Percentiles rank a stretch among this genome's conserved stretches.
Conservation (phyloP, 2,329 filamentous ascomycete species). For the Teratosphaeriaceae sp. region DNA sequence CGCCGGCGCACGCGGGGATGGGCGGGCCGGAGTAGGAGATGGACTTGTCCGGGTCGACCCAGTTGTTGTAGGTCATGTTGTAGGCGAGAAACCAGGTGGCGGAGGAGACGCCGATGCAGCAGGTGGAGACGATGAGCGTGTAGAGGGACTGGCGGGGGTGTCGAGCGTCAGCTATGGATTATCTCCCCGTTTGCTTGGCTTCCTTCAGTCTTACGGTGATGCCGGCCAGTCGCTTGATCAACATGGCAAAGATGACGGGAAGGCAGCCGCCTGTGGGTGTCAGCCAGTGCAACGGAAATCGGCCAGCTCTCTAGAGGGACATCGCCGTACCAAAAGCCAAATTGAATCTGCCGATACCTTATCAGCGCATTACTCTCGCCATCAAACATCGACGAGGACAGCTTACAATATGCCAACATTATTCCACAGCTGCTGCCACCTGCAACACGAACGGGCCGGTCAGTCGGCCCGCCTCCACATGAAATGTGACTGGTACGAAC, state of each 20-base stretch:
- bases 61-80: background rate
- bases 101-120: constrained; percentile 8
- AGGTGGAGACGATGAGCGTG: constrained; percentile 6
- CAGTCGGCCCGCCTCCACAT: too few relatives aligned
- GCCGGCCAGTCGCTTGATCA: constrained; percentile 10
- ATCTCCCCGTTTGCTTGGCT: too few relatives aligned
- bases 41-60: background rate
- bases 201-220: too few relatives aligned
- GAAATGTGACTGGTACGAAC: too few relatives aligned
- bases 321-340: constrained; percentile 12
- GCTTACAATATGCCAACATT: constrained; percentile 13
- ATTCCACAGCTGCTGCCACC: constrained; percentile 8
- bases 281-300: too few relatives aligned
- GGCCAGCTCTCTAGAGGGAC: too few relatives aligned
- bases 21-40: constrained; percentile 3
- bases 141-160: constrained; percentile 8
- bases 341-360: too few relatives aligned
- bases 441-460: too few relatives aligned
- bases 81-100: constrained; percentile 10
- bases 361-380: too few relatives aligned
- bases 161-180: too few relatives aligned
- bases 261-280: too few relatives aligned
- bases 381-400: too few relatives aligned
- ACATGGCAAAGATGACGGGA: constrained; percentile 10
- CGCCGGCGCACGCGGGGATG: constrained; percentile 2